A percentile compares a stretch with the other conserved stretches of the same genome.
These are phyloP conservation scores for Kluyveromyces dobzhanskii DNA, from an alignment of 805 yeast genomes.

Conservation along the genomic window DNA sequence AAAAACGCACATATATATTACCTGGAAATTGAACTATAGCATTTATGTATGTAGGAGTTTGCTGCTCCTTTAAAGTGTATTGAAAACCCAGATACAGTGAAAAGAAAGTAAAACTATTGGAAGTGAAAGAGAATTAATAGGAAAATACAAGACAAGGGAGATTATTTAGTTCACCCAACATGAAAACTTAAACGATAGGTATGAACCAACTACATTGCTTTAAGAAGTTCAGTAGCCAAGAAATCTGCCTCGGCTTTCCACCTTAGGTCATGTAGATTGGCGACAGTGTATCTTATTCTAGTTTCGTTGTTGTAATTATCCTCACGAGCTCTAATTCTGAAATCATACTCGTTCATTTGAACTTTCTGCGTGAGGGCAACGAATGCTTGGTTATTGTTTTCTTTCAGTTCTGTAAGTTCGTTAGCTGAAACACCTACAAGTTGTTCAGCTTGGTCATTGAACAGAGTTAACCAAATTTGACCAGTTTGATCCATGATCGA, in stretches of 20 bases:
- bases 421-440: conserved; percentile 62
- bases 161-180: too few relatives aligned
- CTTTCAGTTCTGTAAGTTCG: conserved; percentile 38
- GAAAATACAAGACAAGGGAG: too few relatives aligned
- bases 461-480: conserved; percentile 77
- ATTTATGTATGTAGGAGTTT: too few relatives aligned
- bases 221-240: conserved; percentile 34
- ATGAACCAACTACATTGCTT: conserved; percentile 10
- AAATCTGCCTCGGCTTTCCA: conserved; percentile 52
- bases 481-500: conserved; percentile 77
- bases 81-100: too few relatives aligned
- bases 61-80: too few relatives aligned
- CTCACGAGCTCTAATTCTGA: conserved; percentile 73
- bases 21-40: too few relatives aligned
- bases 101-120: too few relatives aligned
- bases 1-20: too few relatives aligned
- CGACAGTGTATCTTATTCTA: conserved; percentile 67
- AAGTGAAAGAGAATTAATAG: too few relatives aligned
- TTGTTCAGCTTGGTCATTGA: conserved; percentile 73
- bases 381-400: conserved; percentile 41
- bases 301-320: conserved; percentile 76
- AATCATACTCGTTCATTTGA: conserved; percentile 60
- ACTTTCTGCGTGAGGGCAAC: conserved; percentile 37
- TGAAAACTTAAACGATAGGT: too few relatives aligned
- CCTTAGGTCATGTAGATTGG: conserved; percentile 45